Evolutionary conservation across 345 rosid genomes (phyloP), one percentile per base, ranked within the genome.

Genomic region (Clarkia xantiana): DNA sequence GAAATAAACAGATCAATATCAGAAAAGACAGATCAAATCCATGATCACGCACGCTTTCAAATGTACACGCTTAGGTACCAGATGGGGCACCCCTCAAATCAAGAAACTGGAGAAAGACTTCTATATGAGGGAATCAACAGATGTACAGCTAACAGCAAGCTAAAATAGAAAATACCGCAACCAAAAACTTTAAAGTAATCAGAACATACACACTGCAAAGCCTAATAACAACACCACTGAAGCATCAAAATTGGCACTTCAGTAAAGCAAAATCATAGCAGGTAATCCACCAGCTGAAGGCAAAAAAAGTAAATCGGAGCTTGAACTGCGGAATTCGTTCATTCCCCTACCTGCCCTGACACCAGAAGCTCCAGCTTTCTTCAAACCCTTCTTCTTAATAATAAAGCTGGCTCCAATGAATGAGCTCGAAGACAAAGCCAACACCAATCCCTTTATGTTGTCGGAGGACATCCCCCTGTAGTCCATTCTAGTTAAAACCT

Each of bases 381-480:
- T 83, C 68, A 86, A 70, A 1, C 96, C 96, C 62, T 86, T 86
- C 66, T 86, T 83, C 79, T 86, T 86, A 44, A 86, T 74, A 43
- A 86, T 86, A 77, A 86, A 86, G 54, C 94, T 83, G 25, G 85
- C 84, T 17, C 96, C 96, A 49, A 83, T 86, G 67, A 86, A 86
- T 17, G 77, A 53, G 64, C 96, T 86, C 2, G 94, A 86, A 44
- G 94, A 80, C 44, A 86, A 51, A 6, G 94, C 96, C 70, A 86
- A 59, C 42, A 83, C 77, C 72, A 86, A 66, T 13, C 96, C 96
- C 74, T 83, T 83, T 43, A 79, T 63, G 63, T 83, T 86, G 71
- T 83, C 96, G 11, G 81, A 63, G 14, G 96, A 78, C 86, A 86
- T 82, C 15, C 89, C 94, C 58, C 41, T 71, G 55, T 82, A 58